Evolutionary conservation across 345 rosid species (phyloP), one percentile per base, ranked within the genome.

Genomic region (Murraya paniculata): DNA sequence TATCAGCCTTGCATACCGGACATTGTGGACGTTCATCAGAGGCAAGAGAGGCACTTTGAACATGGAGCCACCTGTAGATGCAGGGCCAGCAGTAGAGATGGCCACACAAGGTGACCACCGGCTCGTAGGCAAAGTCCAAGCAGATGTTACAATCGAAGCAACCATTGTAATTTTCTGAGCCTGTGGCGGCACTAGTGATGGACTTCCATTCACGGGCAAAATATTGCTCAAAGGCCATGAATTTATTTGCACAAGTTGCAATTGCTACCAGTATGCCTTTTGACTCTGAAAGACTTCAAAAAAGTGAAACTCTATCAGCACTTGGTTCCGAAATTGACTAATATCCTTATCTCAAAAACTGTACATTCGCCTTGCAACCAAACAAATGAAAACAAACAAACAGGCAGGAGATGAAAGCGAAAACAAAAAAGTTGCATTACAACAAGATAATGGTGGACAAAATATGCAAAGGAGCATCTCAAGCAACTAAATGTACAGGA

Each of bases 71-170:
- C 82, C 91, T 89, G 84, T 93, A 90, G 78, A 96, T 92, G 87
- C 98, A 96, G 25, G 97, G 94, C 99, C 99, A 96, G 87, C 99
- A 96, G 84, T 92, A 96, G 62, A 96, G 89, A 85, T 96, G 99
- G 41, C 99, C 99, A 38, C 98, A 96, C 71, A 87, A 91, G 35
- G 98, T 94, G 68, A 96, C 98, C 75, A 96, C 96, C 0, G 99
- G 99, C 53, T 96, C 99, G 0, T 61, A 85, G 5, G 94, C 98
- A 66, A 71, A 87, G 55, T 96, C 98, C 21, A 96, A 81, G 70
- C 99, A 96, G 83, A 96, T 94, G 69, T 89, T 92, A 85, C 99
- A 96, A 83, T 94, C 97, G 75, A 94, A 96, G 85, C 90, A 85
- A 78, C 93, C 96, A 28, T 80, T 82, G 39, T 77, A 76, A 78